These are phyloP conservation scores for Fusarium sp. DNA, from an alignment of 2,329 filamentous ascomycete species.

Conservation along the genomic window DNA sequence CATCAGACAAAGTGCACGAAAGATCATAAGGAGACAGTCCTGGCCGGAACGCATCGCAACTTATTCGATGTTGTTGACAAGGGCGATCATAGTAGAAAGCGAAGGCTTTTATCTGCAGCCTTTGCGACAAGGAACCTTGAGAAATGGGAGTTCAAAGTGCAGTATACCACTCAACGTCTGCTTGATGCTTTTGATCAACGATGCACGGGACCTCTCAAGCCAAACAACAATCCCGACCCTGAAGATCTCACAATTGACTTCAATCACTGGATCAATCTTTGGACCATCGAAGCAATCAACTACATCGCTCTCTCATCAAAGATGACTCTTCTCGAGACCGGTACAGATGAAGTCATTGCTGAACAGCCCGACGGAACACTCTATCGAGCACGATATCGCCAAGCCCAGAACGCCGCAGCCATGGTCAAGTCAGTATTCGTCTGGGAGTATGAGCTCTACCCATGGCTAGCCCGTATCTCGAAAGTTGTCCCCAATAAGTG, in stretches of 20 bases:
- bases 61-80: slow-evolving; percentile 65
- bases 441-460: slow-evolving; percentile 65
- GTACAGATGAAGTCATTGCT: slow-evolving; percentile 57
- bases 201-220: slow-evolving; percentile 53
- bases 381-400: slow-evolving; percentile 59
- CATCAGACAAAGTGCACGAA: slow-evolving; percentile 64
- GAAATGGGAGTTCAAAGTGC: slow-evolving; percentile 66
- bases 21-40: slow-evolving; percentile 58
- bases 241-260: slow-evolving; percentile 62
- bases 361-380: slow-evolving; percentile 59
- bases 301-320: slow-evolving; percentile 65
- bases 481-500: slow-evolving; percentile 59
- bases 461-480: slow-evolving; percentile 58
- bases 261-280: slow-evolving; percentile 64
- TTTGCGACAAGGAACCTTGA: slow-evolving; percentile 66
- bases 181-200: slow-evolving; percentile 57
- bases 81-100: slow-evolving; percentile 62
- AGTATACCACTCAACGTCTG: slow-evolving; percentile 62
- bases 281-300: slow-evolving; percentile 67
- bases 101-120: slow-evolving; percentile 61
- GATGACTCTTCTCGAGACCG: slow-evolving; percentile 64
- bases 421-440: slow-evolving; percentile 61
- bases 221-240: slow-evolving; percentile 39
- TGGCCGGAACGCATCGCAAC: slow-evolving; percentile 61
- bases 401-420: slow-evolving; percentile 62